phyloP scores from a whole-genome alignment of 2,329 filamentous ascomycete species.

The Massarina eburnea region DNA sequence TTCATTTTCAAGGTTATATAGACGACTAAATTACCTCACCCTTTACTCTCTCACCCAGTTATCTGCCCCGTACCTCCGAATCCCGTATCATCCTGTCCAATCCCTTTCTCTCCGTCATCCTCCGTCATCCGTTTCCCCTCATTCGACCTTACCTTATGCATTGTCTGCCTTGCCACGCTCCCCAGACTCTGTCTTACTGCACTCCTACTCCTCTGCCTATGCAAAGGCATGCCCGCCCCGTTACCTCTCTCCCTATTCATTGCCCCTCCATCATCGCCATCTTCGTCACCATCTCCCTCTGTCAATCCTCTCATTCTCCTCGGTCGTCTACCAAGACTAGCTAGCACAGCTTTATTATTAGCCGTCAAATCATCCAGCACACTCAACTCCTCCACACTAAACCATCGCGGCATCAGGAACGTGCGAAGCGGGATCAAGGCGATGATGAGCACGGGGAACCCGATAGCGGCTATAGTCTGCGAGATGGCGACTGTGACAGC shows the following conservation, averaged over 20 bases:
- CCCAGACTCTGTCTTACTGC: no score
- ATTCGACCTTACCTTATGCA: no score
- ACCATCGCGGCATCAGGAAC: slow-evolving; percentile 53
- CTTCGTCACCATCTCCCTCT: slow-evolving; percentile 22
- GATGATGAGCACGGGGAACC: slow-evolving; percentile 59
- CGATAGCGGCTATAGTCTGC: slow-evolving; percentile 59
- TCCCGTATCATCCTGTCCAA: no score
- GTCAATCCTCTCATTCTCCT: slow-evolving; percentile 25
- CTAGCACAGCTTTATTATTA: slow-evolving; percentile 54
- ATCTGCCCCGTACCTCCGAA: no score
- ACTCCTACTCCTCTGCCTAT: slow-evolving; percentile 13
- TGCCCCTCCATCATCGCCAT: slow-evolving; percentile 18
- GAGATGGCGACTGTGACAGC: slow-evolving; percentile 56
- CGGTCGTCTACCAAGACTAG: slow-evolving; percentile 54
- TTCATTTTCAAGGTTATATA: no score
- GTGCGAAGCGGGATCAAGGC: slow-evolving; percentile 58
- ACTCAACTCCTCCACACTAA: slow-evolving; percentile 50
- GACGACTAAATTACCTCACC: no score
- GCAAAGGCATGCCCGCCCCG: not conserved
- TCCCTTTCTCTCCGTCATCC: no score
- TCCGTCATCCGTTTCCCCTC: no score
- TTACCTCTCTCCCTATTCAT: slow-evolving; percentile 8
- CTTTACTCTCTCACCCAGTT: no score
- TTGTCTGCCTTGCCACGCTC: no score
- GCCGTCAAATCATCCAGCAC: slow-evolving; percentile 57